A percentile compares a stretch with the other conserved stretches of the same genome.
Evolutionary conservation across 495 filamentous ascomycete species (phyloP).

Genomic region (Aspergillus cavernicola): DNA sequence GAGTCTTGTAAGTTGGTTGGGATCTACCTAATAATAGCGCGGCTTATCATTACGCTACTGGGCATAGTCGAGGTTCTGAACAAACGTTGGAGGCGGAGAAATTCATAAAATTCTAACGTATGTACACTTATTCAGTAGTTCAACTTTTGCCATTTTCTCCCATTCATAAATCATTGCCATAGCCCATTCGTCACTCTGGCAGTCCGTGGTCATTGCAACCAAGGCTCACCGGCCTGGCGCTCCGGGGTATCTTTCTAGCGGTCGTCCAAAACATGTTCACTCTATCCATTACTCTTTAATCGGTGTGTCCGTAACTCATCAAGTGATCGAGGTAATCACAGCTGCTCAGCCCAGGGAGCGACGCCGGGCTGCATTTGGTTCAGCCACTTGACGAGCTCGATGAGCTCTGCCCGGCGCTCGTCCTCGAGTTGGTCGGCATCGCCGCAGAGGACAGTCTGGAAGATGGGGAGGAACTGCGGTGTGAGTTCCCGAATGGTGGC

Average conservation of each 20-base stretch:
- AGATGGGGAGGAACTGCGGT: conserved; percentile 69
- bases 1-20: too few species aligned
- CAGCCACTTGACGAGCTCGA: conserved; percentile 69
- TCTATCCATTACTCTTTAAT: conserved; percentile 37
- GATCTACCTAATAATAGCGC: conserved; percentile 7
- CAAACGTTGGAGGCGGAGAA: neutral
- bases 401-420: conserved; percentile 67
- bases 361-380: conserved; percentile 49
- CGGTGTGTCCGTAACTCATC: conserved; percentile 5
- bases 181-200: conserved; percentile 15
- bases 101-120: conserved; percentile 1
- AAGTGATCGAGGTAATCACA: conserved; percentile 22
- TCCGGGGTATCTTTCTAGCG: conserved; percentile 44
- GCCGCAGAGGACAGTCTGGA: conserved; percentile 72
- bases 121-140: conserved; percentile 27
- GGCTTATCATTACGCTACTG: neutral
- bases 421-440: conserved; percentile 82
- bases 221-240: conserved; percentile 11
- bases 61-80: too few species aligned
- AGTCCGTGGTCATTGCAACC: conserved; percentile 14
- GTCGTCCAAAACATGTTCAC: conserved; percentile 25
- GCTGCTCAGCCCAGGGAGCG: conserved; percentile 44
- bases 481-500: conserved; percentile 72
- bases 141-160: conserved; percentile 23
- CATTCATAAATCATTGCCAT: conserved; percentile 36